Evolutionary conservation across 2,329 filamentous ascomycete genomes (phyloP).

Genomic region (Rutstroemia sp.): DNA sequence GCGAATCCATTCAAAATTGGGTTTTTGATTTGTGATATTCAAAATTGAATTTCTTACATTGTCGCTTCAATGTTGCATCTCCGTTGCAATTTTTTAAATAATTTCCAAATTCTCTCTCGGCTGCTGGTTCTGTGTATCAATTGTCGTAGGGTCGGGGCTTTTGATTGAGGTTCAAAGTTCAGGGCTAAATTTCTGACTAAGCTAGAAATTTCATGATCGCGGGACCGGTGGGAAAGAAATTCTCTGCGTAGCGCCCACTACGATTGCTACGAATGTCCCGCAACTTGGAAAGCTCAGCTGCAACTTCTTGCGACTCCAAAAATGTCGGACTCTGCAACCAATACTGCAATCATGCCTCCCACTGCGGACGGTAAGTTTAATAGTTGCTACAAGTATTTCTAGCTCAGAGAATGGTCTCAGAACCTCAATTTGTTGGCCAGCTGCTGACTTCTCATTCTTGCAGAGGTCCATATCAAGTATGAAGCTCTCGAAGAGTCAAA

Average conservation of each 20-base stretch:
- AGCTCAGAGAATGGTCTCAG: background rate
- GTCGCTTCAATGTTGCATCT: background rate
- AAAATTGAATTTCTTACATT: background rate
- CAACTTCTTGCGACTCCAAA: slow-evolving; percentile 1
- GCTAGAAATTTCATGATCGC: background rate
- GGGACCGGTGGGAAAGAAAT: background rate
- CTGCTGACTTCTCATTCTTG: background rate
- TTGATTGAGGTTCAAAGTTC: slow-evolving; percentile 5
- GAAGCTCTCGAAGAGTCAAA: background rate
- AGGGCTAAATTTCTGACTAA: slow-evolving; percentile 10
- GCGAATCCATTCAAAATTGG: no score
- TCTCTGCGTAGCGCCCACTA: background rate
- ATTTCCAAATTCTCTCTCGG: background rate
- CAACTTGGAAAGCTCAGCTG: background rate
- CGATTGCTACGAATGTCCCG: background rate
- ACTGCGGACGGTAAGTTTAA: slow-evolving; percentile 1
- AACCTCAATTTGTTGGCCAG: no score
- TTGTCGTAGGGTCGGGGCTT: slow-evolving; percentile 1
- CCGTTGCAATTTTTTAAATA: background rate
- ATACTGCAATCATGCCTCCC: background rate
- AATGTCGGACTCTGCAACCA: background rate
- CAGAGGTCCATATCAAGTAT: slow-evolving; percentile 3
- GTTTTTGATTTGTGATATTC: no score
- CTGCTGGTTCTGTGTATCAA: slow-evolving; percentile 24
- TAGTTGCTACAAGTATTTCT: background rate